Evolutionary conservation across 176 grass and related monocot genomes (phyloP).

Genomic region (Triticum urartu): DNA sequence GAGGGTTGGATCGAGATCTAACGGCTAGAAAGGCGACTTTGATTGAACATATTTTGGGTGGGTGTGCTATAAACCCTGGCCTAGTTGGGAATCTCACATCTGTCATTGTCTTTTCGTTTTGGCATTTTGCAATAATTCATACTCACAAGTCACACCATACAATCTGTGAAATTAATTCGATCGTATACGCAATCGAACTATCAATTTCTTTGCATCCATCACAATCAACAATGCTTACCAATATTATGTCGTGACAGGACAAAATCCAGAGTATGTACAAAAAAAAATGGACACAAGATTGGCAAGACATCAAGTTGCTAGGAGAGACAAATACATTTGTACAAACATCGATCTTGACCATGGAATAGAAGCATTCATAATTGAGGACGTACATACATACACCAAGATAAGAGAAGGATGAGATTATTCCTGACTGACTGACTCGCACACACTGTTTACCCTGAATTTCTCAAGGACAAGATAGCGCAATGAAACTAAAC

Average conservation of each 20-base stretch:
- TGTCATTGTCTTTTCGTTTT: neutral
- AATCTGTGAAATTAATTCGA: neutral
- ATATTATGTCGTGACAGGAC: neutral
- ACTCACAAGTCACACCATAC: neutral
- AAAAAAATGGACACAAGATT: neutral
- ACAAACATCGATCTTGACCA: neutral
- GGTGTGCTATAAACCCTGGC: neutral
- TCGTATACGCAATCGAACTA: neutral
- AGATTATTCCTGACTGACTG: neutral
- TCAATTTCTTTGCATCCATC: neutral
- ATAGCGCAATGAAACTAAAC: neutral
- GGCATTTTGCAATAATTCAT: neutral
- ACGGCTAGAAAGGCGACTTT: neutral
- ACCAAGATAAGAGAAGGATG: neutral
- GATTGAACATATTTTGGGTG: neutral
- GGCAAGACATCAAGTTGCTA: neutral
- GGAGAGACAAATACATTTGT: neutral
- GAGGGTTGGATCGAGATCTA: neutral
- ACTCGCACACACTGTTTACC: neutral
- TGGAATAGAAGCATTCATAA: neutral
- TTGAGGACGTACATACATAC: constrained; percentile 4
- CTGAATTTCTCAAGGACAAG: neutral
- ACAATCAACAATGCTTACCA: neutral
- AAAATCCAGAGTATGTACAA: neutral
- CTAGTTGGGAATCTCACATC: neutral